Base-by-base conservation (phyloP, 495 filamentous ascomycete species). In the Aspergillus bertholletiae region DNA sequence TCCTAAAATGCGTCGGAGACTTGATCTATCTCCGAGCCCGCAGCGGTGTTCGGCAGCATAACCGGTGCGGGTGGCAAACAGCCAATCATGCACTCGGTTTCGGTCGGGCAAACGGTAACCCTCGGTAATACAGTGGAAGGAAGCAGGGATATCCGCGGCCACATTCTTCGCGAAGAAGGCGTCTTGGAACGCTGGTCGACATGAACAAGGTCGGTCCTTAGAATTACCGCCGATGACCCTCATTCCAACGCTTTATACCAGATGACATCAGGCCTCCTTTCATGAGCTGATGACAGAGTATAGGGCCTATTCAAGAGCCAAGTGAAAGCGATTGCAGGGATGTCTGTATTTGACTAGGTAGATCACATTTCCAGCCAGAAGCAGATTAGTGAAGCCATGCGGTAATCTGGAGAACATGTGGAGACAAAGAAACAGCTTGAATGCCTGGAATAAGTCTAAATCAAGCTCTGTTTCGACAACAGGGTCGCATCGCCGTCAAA, bases 71-170 rank as follows among this genome's bases (percentile, higher is more conserved):
- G 11, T 17, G 43, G 30, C 15, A 3, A 3, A 4, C 28, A 17
- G 17, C 73, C 73, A 75, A 76, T 74, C 63, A 74, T 15, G 47
- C 18, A n/a, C 65, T 75, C 71, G 73, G 69, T 60, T 63, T 56
- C 27, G 51, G 35, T 21, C 54, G 56, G 57, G 26, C 52, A 32
- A 49, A 56, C 56, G 58, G 62, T 58, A 51, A 55, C 46, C 45
- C 27, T 65, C 63, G 59, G 63, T 56, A 58, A 56, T 56, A 53
- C 27, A 11, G 11, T 43, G 39, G 4, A 18, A 22, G 17, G 18
- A 22, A 7, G 20, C n/a, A 43, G 20, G 39, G 18, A 21, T 22
- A 43, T 43, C 17, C 20, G 18, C 20, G 17, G 20, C 5, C 22
- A 7, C 17, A 43, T 43, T 7, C 4, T 43, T 43, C 17, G 34